Conservation (phyloP, 129 eudicot genomes). For the Deinandra increscens region DNA sequence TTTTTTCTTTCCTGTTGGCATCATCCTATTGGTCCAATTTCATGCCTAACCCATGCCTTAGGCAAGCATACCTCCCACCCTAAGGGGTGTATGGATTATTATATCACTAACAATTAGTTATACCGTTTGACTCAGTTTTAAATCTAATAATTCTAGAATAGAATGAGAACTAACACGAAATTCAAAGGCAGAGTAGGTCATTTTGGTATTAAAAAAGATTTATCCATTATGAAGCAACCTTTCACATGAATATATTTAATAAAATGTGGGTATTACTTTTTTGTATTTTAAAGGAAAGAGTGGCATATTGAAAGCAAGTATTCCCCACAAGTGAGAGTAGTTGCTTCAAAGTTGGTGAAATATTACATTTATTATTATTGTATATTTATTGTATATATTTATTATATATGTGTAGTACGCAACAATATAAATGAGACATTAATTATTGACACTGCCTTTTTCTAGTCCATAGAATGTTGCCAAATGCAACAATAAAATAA, state of each 20-base stretch:
- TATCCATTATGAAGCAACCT: background rate
- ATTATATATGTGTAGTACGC: background rate
- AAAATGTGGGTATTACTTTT: background rate
- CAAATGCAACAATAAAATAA: conserved; percentile 1
- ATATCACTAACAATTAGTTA: background rate
- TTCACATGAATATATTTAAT: background rate
- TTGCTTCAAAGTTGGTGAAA: conserved; percentile 25
- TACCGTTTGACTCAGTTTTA: background rate
- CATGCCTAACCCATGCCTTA: no score
- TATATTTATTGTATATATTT: no score
- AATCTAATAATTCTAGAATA: background rate
- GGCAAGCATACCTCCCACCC: no score
- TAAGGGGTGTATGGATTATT: no score
- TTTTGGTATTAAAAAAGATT: background rate
- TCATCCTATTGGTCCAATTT: no score
- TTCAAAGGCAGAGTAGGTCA: background rate
- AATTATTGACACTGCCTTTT: background rate
- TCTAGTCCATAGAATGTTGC: conserved; percentile 6
- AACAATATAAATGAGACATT: conserved; percentile 17
- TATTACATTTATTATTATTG: background rate
- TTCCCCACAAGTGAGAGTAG: conserved; percentile 18
- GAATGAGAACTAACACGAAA: background rate
- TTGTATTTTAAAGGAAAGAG: background rate
- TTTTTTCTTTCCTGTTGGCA: no score
- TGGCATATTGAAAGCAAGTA: conserved; percentile 7